These are phyloP conservation scores for Prunus mira DNA, from an alignment of 306 rosid species.

Conservation along the genomic window DNA sequence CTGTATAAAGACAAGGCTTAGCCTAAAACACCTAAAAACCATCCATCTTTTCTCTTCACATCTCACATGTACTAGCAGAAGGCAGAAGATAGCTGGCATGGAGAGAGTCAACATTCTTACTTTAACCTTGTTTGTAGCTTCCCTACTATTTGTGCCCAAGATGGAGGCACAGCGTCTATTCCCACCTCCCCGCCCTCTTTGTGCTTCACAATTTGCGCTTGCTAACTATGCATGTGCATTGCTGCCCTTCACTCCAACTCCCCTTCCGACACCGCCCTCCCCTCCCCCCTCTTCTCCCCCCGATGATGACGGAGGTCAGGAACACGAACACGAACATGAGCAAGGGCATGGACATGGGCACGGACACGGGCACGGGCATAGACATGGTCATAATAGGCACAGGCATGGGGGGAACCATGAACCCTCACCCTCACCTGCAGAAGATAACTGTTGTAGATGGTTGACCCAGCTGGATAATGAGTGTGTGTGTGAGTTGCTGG, in stretches of 20 bases:
- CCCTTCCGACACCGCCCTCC: constrained; percentile 29
- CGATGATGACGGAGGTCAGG: not conserved
- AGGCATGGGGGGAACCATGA: not conserved
- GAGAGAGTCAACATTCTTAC: constrained; percentile 27
- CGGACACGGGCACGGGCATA: constrained; percentile 9
- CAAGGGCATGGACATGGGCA: not conserved
- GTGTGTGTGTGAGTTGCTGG: constrained; percentile 68
- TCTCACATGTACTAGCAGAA: constrained; percentile 7
- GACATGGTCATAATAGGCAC: constrained; percentile 13
- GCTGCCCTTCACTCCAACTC: constrained; percentile 38
- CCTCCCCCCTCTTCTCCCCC: constrained; percentile 26
- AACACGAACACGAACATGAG: not conserved
- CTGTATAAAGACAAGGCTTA: constrained; percentile 36
- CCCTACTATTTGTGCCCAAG: constrained; percentile 28
- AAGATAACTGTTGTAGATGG: constrained; percentile 77
- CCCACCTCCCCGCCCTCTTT: constrained; percentile 45
- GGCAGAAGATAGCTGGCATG: constrained; percentile 23
- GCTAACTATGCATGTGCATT: constrained; percentile 68
- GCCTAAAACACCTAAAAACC: constrained; percentile 21
- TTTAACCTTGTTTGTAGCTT: constrained; percentile 19
- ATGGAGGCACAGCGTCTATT: constrained; percentile 24
- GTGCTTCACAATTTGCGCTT: constrained; percentile 62
- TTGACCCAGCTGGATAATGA: constrained; percentile 47
- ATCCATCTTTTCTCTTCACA: constrained; percentile 13
- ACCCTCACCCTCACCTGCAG: constrained; percentile 18